Evolutionary conservation across 2,329 filamentous ascomycete genomes (phyloP).

Genomic region (Beauveria bassiana): DNA sequence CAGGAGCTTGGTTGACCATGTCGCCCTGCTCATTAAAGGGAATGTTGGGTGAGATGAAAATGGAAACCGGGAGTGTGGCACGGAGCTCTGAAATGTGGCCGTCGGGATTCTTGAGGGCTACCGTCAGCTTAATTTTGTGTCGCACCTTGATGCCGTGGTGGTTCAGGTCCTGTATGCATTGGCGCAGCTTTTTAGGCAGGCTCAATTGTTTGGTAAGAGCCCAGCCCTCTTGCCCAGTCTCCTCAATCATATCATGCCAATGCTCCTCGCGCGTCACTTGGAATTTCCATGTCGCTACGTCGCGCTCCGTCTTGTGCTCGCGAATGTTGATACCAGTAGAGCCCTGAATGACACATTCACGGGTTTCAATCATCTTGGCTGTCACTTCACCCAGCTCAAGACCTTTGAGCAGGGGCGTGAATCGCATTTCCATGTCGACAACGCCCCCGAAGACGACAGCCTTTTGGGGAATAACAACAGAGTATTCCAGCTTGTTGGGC

Average conservation of each 20-base stretch:
- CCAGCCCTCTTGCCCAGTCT: slow-evolving; percentile 60
- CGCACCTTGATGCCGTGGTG: slow-evolving; percentile 83
- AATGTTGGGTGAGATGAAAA: slow-evolving; percentile 93
- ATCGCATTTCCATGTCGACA: slow-evolving; percentile 75
- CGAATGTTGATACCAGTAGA: slow-evolving; percentile 38
- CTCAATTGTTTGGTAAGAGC: slow-evolving; percentile 53
- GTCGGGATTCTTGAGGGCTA: slow-evolving; percentile 89
- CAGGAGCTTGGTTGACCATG: slow-evolving; percentile 56
- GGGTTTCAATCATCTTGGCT: slow-evolving; percentile 70
- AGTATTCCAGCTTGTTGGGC: slow-evolving; percentile 97
- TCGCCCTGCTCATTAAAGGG: slow-evolving; percentile 82
- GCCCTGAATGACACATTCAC: slow-evolving; percentile 54
- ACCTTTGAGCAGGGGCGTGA: slow-evolving; percentile 84
- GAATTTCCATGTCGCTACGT: slow-evolving; percentile 54
- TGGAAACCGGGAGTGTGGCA: slow-evolving; percentile 80
- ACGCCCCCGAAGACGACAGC: slow-evolving; percentile 89
- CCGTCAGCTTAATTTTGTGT: slow-evolving; percentile 86
- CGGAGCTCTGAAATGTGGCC: slow-evolving; percentile 90
- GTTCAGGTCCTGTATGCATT: slow-evolving; percentile 85
- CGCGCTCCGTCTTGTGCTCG: slow-evolving; percentile 56
- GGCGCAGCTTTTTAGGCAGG: slow-evolving; percentile 72
- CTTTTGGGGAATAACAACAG: slow-evolving; percentile 86
- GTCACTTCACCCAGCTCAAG: slow-evolving; percentile 77
- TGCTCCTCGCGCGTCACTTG: slow-evolving; percentile 50
- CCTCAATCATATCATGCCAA: slow-evolving; percentile 62